Conservation (phyloP, 176 grass and related monocot genomes). For the Dendrocalamus sinicus region DNA sequence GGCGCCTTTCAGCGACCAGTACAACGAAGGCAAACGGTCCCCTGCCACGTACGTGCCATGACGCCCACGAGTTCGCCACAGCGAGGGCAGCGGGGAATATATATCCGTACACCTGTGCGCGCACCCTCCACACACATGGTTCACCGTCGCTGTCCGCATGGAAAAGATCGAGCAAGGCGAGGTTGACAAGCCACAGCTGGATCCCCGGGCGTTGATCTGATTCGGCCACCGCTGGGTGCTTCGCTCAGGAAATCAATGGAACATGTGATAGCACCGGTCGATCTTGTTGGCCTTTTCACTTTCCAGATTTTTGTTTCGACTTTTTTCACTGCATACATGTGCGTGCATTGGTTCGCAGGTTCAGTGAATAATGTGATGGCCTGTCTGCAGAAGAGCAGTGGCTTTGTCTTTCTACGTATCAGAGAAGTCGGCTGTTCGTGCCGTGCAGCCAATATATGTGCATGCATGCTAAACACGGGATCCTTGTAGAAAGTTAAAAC, state of each 20-base stretch:
- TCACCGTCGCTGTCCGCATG: constrained; percentile 19
- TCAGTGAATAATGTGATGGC: background rate
- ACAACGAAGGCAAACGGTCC: background rate
- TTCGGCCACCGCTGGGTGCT: background rate
- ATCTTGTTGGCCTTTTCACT: background rate
- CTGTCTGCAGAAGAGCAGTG: background rate
- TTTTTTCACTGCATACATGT: background rate
- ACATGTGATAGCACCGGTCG: background rate
- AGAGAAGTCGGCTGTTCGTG: no score
- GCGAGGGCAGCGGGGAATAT: background rate
- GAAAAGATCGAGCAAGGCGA: background rate
- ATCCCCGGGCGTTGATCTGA: background rate
- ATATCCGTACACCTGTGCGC: background rate
- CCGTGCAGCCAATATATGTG: no score
- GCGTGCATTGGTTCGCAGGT: background rate
- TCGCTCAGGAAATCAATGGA: background rate
- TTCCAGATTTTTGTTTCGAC: background rate
- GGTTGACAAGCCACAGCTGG: background rate
- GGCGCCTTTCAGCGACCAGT: background rate
- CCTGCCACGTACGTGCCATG: background rate
- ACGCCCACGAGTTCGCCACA: background rate
- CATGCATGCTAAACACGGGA: no score
- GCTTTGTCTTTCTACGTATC: no score
- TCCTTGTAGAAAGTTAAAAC: no score
- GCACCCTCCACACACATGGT: background rate